These are phyloP conservation scores for Ploettnerulaceae sp. DNA, from an alignment of 2,329 filamentous ascomycete species.

Conservation along the genomic window DNA sequence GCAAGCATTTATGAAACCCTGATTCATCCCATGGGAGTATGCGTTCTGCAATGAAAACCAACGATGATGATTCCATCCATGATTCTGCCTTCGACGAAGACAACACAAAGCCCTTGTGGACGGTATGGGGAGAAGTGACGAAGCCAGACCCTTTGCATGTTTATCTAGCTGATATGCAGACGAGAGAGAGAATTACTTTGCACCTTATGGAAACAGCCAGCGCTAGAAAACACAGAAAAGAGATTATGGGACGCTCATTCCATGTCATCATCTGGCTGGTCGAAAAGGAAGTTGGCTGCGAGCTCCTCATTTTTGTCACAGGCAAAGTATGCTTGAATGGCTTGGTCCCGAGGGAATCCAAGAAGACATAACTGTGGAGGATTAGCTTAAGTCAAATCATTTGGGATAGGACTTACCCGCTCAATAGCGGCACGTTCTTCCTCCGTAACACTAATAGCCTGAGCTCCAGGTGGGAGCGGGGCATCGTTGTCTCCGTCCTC, in stretches of 20 bases:
- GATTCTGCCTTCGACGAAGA: no score
- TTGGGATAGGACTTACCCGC: slow-evolving; percentile 66
- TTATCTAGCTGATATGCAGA: slow-evolving; percentile 4
- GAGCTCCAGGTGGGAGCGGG: slow-evolving; percentile 79
- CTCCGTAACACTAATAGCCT: slow-evolving; percentile 86
- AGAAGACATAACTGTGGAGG: slow-evolving; percentile 74
- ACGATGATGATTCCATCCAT: background rate
- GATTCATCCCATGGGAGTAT: background rate
- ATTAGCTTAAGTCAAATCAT: slow-evolving; percentile 1
- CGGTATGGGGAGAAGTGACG: background rate
- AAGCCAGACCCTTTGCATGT: slow-evolving; percentile 3
- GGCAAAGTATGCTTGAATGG: slow-evolving; percentile 97
- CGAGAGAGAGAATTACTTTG: background rate
- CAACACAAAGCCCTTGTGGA: background rate
- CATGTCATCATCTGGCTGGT: slow-evolving; percentile 78
- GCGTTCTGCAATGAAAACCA: background rate
- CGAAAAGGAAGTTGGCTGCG: slow-evolving; percentile 96
- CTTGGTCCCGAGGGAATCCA: slow-evolving; percentile 87
- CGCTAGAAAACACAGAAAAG: slow-evolving; percentile 12
- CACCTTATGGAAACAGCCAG: slow-evolving; percentile 6
- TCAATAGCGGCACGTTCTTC: slow-evolving; percentile 97
- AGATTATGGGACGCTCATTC: slow-evolving; percentile 15
- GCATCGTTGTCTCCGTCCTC: slow-evolving; percentile 84
- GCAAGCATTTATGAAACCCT: background rate
- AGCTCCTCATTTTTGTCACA: slow-evolving; percentile 99